Percentiles rank a stretch among this genome's conserved stretches.
Evolutionary conservation across 2,329 filamentous ascomycete species (phyloP).

Genomic region (Triangularia verruculosa): DNA sequence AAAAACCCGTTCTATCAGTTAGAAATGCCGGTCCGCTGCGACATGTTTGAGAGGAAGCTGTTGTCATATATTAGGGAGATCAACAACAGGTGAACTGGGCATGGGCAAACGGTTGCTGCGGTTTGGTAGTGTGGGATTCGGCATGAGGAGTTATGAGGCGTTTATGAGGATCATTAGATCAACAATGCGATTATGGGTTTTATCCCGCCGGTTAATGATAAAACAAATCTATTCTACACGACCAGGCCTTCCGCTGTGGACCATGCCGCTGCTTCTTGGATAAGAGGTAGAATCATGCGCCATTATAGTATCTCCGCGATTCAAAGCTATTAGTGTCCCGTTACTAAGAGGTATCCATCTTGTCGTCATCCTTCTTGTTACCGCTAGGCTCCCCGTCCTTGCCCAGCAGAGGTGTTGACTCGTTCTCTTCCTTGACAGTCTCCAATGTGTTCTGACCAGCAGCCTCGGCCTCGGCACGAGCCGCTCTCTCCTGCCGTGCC

Average conservation of each 20-base stretch:
- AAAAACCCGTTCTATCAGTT: slow-evolving; percentile 99
- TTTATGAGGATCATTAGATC: slow-evolving; percentile 1
- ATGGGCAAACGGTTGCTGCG: not conserved
- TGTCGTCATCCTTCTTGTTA: slow-evolving; percentile 56
- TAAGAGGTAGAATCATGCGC: not conserved
- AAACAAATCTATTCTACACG: not conserved
- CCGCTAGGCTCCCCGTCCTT: slow-evolving; percentile 63
- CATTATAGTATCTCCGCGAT: not conserved
- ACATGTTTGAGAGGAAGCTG: slow-evolving; percentile 87
- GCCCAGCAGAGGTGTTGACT: slow-evolving; percentile 60
- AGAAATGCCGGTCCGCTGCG: slow-evolving; percentile 95
- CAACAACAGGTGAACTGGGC: slow-evolving; percentile 50
- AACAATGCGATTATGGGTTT: not conserved
- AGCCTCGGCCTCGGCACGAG: slow-evolving; percentile 69
- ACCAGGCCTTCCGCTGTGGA: not conserved
- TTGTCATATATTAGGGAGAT: slow-evolving; percentile 74
- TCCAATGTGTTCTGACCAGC: slow-evolving; percentile 57
- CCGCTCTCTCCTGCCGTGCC: slow-evolving; percentile 83
- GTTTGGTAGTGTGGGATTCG: not conserved
- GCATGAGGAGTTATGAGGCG: slow-evolving; percentile 19
- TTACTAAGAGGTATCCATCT: slow-evolving; percentile 82
- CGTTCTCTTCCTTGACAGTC: slow-evolving; percentile 70
- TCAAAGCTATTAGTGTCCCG: not conserved
- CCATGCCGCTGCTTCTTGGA: not conserved
- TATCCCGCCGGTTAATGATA: not conserved